Conservation (phyloP, 2,329 filamentous ascomycete species). For the Pyricularia pennisetigena region DNA sequence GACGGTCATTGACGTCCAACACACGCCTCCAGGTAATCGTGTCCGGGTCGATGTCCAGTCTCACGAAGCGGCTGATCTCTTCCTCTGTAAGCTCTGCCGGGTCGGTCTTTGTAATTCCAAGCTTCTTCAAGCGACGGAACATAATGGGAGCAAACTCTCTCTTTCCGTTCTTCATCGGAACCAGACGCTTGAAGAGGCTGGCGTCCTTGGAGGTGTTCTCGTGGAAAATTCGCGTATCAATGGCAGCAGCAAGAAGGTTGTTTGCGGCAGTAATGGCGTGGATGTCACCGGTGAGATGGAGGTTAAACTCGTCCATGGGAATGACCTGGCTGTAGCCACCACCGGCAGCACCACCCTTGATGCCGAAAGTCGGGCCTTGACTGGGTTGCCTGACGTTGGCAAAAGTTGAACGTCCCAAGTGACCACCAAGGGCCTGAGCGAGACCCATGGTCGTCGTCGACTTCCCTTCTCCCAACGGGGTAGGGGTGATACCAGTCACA, state of each 20-base stretch:
- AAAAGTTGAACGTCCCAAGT: slow-evolving; percentile 79
- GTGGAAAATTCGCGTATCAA: slow-evolving; percentile 97
- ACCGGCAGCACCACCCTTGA: slow-evolving; percentile 95
- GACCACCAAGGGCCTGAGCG: slow-evolving; percentile 83
- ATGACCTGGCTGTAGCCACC: slow-evolving; percentile 99
- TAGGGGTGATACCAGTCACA: slow-evolving; percentile 92
- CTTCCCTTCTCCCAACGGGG: slow-evolving; percentile 93
- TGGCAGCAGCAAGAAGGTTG: slow-evolving; percentile 90
- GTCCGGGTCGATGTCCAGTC: slow-evolving; percentile 89
- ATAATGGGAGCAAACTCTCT: slow-evolving; percentile 81
- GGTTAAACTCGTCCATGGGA: slow-evolving; percentile 99
- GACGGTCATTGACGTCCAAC: slow-evolving; percentile 92
- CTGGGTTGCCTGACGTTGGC: slow-evolving; percentile 96
- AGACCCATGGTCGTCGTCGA: slow-evolving; percentile 96
- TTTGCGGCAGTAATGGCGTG: slow-evolving; percentile 96
- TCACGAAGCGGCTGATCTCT: slow-evolving; percentile 79
- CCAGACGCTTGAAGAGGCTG: slow-evolving; percentile 76
- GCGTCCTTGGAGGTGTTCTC: slow-evolving; percentile 91
- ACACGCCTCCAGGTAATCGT: slow-evolving; percentile 97
- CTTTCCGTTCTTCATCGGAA: slow-evolving; percentile 84
- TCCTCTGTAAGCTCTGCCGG: slow-evolving; percentile 85
- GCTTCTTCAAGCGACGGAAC: slow-evolving; percentile 88
- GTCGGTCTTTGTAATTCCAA: slow-evolving; percentile 91
- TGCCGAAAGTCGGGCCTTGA: slow-evolving; percentile 95
- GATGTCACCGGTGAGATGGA: slow-evolving; percentile 95